Base-by-base conservation (phyloP, 768 basidiomycete genomes). In the Boletales sp. region DNA sequence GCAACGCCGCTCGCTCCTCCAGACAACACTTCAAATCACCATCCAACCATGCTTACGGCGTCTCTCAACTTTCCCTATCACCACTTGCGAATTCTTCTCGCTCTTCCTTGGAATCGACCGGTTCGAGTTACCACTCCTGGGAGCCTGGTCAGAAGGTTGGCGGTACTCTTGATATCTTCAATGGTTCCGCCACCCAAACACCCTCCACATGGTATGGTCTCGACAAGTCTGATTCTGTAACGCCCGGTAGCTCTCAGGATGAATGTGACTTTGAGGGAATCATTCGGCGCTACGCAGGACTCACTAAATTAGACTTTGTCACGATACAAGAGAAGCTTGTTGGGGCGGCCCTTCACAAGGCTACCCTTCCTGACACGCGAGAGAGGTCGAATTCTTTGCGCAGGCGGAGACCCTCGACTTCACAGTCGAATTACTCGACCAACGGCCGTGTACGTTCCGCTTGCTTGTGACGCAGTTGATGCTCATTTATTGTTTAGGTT, bases 101-200 rank as follows among this genome's bases (percentile, higher is more conserved):
- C 28, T 87, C 88, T 13, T 92, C 90, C 7, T 69, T 92, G 18
- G 87, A 84, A 51, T 90, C 89, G 10, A 77, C 75, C 33, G 88
- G 90, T 14, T 93, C 90, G 3, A 92, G 90, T 66, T 92, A 88
- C 65, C 89, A 91, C 63, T 89, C 89, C 5, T 83, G 78, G 78
- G 86, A 89, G 48, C 82, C 70, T 18, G 81, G 68, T 42, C 68
- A 83, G 51, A 71, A 70, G 56, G 78, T 78, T 50, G 81, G 85
- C 54, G 73, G 73, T 40, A 64, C 76, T 43, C 65, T 79, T 46
- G 76, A 72, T 41, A 57, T 87, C 19, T 82, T 90, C 63, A 74
- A 67, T 33, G 78, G 80, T 45, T 53, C 56, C 13, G 63, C 71
- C 9, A 80, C 80, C 41, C 63, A 73, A 21, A 72, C 73, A 42